These are phyloP conservation scores for Barnettozyma siamensis DNA, from an alignment of 805 yeast genomes.

Conservation along the genomic window DNA sequence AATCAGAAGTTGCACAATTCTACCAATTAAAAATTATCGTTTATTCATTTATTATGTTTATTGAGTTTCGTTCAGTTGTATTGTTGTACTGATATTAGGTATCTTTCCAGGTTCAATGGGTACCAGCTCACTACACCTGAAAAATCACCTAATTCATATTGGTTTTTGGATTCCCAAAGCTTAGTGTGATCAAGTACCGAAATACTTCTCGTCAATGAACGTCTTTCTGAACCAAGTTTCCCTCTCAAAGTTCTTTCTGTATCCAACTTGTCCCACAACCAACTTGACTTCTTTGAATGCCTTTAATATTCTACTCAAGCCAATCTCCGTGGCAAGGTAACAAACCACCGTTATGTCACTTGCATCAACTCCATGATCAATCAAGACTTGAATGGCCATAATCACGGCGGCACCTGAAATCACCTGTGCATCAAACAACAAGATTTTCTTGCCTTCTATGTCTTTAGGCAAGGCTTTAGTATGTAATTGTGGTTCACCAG, in stretches of 20 bases:
- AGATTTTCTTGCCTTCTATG: constrained; percentile 36
- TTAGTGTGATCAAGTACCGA: constrained; percentile 45
- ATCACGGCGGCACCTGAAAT: constrained; percentile 91
- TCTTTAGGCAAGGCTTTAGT: constrained; percentile 62
- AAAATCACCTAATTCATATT: too few species aligned
- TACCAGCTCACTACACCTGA: too few species aligned
- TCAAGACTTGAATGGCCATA: constrained; percentile 85
- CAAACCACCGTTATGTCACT: constrained; percentile 62
- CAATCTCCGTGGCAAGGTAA: constrained; percentile 74
- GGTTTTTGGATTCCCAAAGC: too few species aligned
- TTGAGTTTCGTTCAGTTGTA: too few species aligned
- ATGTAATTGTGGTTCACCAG: constrained; percentile 94
- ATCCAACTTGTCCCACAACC: constrained; percentile 63
- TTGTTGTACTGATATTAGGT: too few species aligned
- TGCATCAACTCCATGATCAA: constrained; percentile 69
- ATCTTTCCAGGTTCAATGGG: too few species aligned
- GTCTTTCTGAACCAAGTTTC: constrained; percentile 61
- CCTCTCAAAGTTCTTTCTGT: constrained; percentile 38
- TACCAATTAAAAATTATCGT: too few species aligned
- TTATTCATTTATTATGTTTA: too few species aligned
- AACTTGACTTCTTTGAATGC: constrained; percentile 63
- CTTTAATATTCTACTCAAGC: constrained; percentile 61
- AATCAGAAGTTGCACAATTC: too few species aligned
- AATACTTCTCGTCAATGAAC: constrained; percentile 71
- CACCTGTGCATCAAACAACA: constrained; percentile 81